Percentiles rank a stretch among this genome's conserved stretches.
Evolutionary conservation across 176 grass and related monocot species (phyloP).

Genomic region (Oryza longistaminata): DNA sequence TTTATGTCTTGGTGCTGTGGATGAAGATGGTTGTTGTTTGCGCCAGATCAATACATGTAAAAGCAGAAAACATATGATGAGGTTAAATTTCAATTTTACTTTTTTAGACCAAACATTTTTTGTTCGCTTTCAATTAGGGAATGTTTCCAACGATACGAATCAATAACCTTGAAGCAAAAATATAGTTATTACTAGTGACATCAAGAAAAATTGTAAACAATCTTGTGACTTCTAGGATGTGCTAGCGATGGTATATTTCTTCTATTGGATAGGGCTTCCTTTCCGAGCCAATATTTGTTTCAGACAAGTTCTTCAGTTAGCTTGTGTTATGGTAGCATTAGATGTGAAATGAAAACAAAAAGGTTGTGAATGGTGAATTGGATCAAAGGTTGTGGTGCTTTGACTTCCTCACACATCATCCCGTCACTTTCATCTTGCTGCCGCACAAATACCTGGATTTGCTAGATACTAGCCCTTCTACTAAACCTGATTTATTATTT

Average conservation of each 20-base stretch:
- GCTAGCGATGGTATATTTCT: background rate
- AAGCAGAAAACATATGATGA: background rate
- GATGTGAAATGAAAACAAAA: background rate
- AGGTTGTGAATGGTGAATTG: background rate
- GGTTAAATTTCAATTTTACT: background rate
- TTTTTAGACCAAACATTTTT: slow-evolving; percentile 8
- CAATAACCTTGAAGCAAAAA: background rate
- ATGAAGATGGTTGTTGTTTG: slow-evolving; percentile 17
- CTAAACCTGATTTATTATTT: slow-evolving; percentile 7
- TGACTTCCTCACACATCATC: background rate
- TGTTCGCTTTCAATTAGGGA: background rate
- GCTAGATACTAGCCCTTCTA: slow-evolving; percentile 6
- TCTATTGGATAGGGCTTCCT: background rate
- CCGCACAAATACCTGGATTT: background rate
- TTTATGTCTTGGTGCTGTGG: background rate
- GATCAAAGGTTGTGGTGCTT: background rate
- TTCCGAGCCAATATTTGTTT: background rate
- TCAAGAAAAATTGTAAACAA: background rate
- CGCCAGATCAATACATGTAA: background rate
- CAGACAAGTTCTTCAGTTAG: background rate
- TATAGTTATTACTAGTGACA: too few relatives aligned
- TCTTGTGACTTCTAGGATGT: background rate
- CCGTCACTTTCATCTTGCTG: background rate
- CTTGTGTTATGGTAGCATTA: slow-evolving; percentile 3
- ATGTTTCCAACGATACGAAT: background rate